Conservation (phyloP, 75 land plant genomes). For the Ceratopteris richardii region DNA sequence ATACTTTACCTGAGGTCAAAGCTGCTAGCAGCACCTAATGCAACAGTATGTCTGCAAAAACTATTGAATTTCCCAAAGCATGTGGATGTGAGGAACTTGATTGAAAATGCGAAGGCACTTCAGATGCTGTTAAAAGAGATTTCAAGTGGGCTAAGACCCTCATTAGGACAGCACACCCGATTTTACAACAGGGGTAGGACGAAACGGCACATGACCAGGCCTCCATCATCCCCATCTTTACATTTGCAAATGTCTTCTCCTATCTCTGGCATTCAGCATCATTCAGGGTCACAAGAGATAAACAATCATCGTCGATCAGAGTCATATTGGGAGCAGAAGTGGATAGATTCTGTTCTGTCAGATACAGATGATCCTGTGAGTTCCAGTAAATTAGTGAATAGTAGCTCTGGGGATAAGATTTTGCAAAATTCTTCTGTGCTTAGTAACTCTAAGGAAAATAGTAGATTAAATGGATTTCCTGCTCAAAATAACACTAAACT, state of each 20-base stretch:
- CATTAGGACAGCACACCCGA: background rate
- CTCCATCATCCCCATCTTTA: constrained; percentile 4
- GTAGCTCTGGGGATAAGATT: background rate
- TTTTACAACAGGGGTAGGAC: background rate
- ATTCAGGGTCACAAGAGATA: constrained; percentile 9
- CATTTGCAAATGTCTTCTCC: constrained; percentile 35
- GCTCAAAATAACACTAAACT: too few relatives aligned
- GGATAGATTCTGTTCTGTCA: constrained; percentile 61
- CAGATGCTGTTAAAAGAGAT: constrained; percentile 42
- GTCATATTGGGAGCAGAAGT: constrained; percentile 87
- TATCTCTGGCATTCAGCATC: too few relatives aligned
- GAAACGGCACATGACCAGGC: constrained; percentile 2
- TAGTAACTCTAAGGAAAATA: background rate
- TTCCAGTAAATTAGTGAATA: too few relatives aligned
- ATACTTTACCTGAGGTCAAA: constrained; percentile 64
- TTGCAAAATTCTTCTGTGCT: background rate
- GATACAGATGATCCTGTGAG: constrained; percentile 8
- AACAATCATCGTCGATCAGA: constrained; percentile 39
- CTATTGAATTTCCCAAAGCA: constrained; percentile 61
- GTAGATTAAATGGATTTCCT: too few relatives aligned
- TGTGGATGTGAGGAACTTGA: constrained; percentile 44
- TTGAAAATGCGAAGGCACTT: constrained; percentile 67
- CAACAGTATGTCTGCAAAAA: constrained; percentile 71
- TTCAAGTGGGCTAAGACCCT: constrained; percentile 3
- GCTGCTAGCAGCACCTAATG: constrained; percentile 71